Evolutionary conservation across 75 land plant genomes (phyloP).

Genomic region (Selaginella moellendorffii): DNA sequence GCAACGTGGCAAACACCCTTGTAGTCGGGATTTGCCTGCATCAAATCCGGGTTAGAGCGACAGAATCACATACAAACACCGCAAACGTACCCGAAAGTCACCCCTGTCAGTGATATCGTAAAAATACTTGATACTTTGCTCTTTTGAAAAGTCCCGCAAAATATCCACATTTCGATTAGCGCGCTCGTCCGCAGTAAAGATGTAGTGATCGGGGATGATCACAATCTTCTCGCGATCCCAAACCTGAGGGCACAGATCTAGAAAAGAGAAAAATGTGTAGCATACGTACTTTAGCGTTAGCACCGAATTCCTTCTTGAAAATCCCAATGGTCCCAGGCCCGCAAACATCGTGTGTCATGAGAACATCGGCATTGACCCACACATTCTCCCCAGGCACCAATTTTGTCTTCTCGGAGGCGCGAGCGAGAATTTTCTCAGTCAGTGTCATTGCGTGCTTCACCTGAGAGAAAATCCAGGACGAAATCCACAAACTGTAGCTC

Average conservation of each 20-base stretch:
- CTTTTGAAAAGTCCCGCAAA: slow-evolving; percentile 66
- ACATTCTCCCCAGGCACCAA: slow-evolving; percentile 86
- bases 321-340: slow-evolving; percentile 92
- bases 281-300: slow-evolving; percentile 78
- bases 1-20: too few species aligned
- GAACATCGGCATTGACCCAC: slow-evolving; percentile 78
- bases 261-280: too few species aligned
- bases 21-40: too few species aligned
- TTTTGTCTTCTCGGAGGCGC: slow-evolving; percentile 49
- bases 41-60: too few species aligned
- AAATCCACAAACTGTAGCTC: not conserved
- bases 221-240: slow-evolving; percentile 94
- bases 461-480: slow-evolving; percentile 15
- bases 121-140: slow-evolving; percentile 77
- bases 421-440: slow-evolving; percentile 91
- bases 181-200: slow-evolving; percentile 83
- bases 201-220: slow-evolving; percentile 91
- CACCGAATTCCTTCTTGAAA: slow-evolving; percentile 83
- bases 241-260: slow-evolving; percentile 36
- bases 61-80: too few species aligned
- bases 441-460: slow-evolving; percentile 88
- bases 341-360: slow-evolving; percentile 96
- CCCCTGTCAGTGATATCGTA: too few species aligned
- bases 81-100: too few species aligned
- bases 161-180: too few species aligned